Base-by-base conservation (phyloP, 2,329 filamentous ascomycete genomes). In the Talaromyces sp. region DNA sequence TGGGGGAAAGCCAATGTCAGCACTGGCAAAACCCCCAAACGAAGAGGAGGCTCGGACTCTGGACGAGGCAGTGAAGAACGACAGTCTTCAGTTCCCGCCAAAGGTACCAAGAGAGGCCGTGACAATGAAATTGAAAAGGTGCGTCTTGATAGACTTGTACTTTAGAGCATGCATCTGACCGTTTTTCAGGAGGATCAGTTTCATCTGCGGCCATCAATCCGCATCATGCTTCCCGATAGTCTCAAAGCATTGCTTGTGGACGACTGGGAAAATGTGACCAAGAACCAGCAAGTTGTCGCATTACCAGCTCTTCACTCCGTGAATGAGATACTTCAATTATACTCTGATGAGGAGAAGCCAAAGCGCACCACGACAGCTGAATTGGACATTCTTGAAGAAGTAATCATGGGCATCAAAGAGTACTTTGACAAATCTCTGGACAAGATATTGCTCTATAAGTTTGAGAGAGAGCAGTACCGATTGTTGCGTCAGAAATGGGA, bases 181-280 rank as follows among this genome's bases (percentile, higher is more conserved):
- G 65, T 37, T 64, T 64, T 16, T 56, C 22, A 98, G 93, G 95
- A 98, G 81, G 95, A 98, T 67, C 82, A 85, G 4, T 99, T 97
- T 75, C 87, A 93, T 73, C 84, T 85, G 68, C 88, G 93, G 65
- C 93, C 94, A 22, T 92, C 92, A 19, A 90, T 99, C 72, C 91
- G 92, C 71, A 85, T 99, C 48, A 85, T 89, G 59, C 88, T 98
- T 68, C 93, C 95, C 0, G 95, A 98, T 74, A 87, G 90, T 69
- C 84, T 99, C 69, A 97, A 98, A 81, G 92, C 91, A 16, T 85
- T 96, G 68, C 87, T 99, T 3, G 95, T 99, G 24, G 95, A 99
- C 75, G 95, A 99, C 77, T 99, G 95, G 95, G 95, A 99, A 78
- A 96, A 97, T 72, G 88, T 99, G 67, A 99, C 95, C 64, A 98